Evolutionary conservation across 2,329 filamentous ascomycete genomes (phyloP).

Genomic region (Venturia carpophila): DNA sequence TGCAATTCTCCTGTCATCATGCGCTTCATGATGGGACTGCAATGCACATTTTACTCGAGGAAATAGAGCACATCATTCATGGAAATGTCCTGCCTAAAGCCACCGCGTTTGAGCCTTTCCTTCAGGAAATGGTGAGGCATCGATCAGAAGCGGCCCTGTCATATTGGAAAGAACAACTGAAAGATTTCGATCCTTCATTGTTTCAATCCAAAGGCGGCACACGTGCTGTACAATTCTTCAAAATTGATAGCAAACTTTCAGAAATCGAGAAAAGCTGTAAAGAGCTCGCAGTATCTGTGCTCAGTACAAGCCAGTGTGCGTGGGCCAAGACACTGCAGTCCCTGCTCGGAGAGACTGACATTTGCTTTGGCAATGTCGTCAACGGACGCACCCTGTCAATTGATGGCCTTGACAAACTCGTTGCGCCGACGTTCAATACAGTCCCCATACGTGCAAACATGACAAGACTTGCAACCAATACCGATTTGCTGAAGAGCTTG

Average conservation of each 20-base stretch:
- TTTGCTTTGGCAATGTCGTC: slow-evolving; percentile 83
- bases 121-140: slow-evolving; percentile 49
- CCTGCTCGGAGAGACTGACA: slow-evolving; percentile 50
- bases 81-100: slow-evolving; percentile 41
- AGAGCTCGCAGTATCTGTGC: slow-evolving; percentile 38
- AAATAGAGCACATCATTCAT: slow-evolving; percentile 55
- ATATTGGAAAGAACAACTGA: slow-evolving; percentile 58
- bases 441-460: slow-evolving; percentile 60
- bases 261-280: slow-evolving; percentile 23
- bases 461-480: slow-evolving; percentile 40
- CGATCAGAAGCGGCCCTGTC: slow-evolving; percentile 43
- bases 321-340: slow-evolving; percentile 61
- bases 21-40: slow-evolving; percentile 81
- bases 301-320: slow-evolving; percentile 62
- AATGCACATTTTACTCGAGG: slow-evolving; percentile 59
- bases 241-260: slow-evolving; percentile 20
- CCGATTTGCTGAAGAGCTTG: slow-evolving; percentile 51
- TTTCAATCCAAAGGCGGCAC: not conserved
- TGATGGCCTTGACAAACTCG: slow-evolving; percentile 58
- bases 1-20: slow-evolving; percentile 61
- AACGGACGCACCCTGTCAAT: slow-evolving; percentile 65
- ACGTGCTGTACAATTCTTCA: slow-evolving; percentile 1
- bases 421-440: slow-evolving; percentile 92
- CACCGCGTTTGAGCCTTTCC: slow-evolving; percentile 55
- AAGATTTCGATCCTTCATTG: slow-evolving; percentile 29